Evolutionary conservation across 225 moss, liverwort and hornwort species (phyloP), one percentile per base, ranked within the genome.

Genomic region (Antitrichia curtipendula): DNA sequence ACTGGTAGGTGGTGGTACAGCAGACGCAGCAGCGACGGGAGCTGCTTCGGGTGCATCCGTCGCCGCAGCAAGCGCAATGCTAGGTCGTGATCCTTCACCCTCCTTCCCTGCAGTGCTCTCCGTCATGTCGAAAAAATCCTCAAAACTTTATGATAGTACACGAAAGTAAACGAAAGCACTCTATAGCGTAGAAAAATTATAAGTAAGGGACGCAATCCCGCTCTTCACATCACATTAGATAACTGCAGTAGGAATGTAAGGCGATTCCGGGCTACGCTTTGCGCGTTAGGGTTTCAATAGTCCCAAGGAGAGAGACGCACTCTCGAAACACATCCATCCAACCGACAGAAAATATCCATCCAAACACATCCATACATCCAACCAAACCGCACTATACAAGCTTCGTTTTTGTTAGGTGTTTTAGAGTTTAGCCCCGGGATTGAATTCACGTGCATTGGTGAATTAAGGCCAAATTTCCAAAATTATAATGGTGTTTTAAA

Each of bases 31-130:
- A 66, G 83, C 64, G 38, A 64, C 66, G 7, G 91, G 41, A 82
- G 69, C 85, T 23, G 89, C 54, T 73, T 92, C 90, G 17, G 75
- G 81, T 49, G 80, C 75, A 34, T 81, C 85, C 16, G 90, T 58
- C 32, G 84, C 31, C 83, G 25, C 75, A 56, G 68, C 70, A 41
- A 24, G 85, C 57, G 52, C 75, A 53, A 60, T 90, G 82, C 85
- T 83, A 14, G 89, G 75, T 52, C 84, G 80, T 47, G 87, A 71
- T 92, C 69, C 92, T 58, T 92, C 93, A 29, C 78, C 89, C 83
- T 93, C 93, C 85, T 84, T 90, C 59, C 61, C 86, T 81, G 45
- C 84, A 40, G 64, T 71, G 60, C 88, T 88, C 91, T 93, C 93
- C 85, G 93, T 93, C 93, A 93, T 93, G 71, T 82, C 88, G 89